Evolutionary conservation across 352 stramenopile genomes (phyloP).

Genomic region (Pythium brachiatum): DNA sequence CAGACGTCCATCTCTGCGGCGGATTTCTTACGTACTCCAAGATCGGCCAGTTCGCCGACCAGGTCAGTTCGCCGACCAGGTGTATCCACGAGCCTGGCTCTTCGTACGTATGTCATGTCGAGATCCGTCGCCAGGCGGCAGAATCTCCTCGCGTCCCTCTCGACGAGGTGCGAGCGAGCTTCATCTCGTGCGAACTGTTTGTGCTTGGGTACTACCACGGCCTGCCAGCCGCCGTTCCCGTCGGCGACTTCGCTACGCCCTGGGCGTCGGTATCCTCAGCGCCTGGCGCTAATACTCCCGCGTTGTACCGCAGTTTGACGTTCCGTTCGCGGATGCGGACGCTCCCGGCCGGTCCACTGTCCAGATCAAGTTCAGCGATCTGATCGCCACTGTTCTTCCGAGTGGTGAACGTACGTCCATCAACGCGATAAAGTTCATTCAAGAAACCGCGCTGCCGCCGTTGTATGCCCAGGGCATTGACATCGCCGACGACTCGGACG

Average conservation of each 20-base stretch:
- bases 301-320: background rate
- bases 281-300: background rate
- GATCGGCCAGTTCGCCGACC: background rate
- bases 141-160: background rate
- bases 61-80: background rate
- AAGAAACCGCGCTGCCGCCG: background rate
- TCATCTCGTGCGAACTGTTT: constrained; percentile 6
- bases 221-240: background rate
- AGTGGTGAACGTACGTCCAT: background rate
- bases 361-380: background rate
- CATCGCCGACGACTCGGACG: background rate
- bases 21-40: constrained; percentile 7
- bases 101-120: constrained; percentile 4
- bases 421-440: background rate
- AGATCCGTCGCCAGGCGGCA: background rate
- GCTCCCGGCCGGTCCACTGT: background rate
- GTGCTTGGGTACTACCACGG: constrained; percentile 9
- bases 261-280: background rate
- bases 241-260: background rate
- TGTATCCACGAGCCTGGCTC: constrained; percentile 11
- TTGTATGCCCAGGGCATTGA: background rate
- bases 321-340: background rate
- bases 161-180: background rate
- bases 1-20: constrained; percentile 1
- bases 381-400: background rate